Evolutionary conservation across 2,329 filamentous ascomycete species (phyloP).

Genomic region (Monosporascus sp.): DNA sequence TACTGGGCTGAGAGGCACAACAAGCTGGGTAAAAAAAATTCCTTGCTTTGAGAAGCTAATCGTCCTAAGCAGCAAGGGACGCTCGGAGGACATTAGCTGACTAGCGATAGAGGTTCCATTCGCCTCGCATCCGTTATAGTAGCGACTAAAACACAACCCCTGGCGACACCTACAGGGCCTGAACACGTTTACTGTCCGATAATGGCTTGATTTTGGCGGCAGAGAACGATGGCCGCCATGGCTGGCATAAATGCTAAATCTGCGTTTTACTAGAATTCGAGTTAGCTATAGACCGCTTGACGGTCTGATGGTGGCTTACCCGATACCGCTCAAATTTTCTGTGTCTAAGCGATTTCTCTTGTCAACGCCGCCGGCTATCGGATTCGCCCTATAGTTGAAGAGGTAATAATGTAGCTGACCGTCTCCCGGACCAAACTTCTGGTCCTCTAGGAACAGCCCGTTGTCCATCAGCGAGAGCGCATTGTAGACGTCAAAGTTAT

Average conservation of each 20-base stretch:
- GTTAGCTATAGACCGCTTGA: slow-evolving; percentile 28
- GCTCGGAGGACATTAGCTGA: too few species aligned
- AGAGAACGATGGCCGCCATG: background rate
- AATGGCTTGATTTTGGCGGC: background rate
- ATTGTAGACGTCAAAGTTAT: slow-evolving; percentile 93
- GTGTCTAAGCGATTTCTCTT: slow-evolving; percentile 72
- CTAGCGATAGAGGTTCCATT: background rate
- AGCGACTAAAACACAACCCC: background rate
- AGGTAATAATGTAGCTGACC: slow-evolving; percentile 95
- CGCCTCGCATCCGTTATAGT: background rate
- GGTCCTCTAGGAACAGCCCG: slow-evolving; percentile 83
- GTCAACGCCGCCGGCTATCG: slow-evolving; percentile 82
- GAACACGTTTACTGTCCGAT: background rate
- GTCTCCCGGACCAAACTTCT: slow-evolving; percentile 92
- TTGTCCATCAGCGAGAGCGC: slow-evolving; percentile 93
- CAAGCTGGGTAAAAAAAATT: too few species aligned
- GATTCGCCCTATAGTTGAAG: slow-evolving; percentile 89
- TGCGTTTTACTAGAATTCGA: slow-evolving; percentile 23
- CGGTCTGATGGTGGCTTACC: slow-evolving; percentile 68
- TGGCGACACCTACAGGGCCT: background rate
- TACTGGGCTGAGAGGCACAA: too few species aligned
- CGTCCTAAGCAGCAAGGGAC: too few species aligned
- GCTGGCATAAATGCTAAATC: slow-evolving; percentile 14
- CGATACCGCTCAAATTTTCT: slow-evolving; percentile 77
- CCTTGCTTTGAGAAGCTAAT: too few species aligned